Evolutionary conservation across 192 early-diverging fungal genomes (phyloP), one percentile per base, ranked within the genome.

Genomic region (Entomortierella beljakovae): DNA sequence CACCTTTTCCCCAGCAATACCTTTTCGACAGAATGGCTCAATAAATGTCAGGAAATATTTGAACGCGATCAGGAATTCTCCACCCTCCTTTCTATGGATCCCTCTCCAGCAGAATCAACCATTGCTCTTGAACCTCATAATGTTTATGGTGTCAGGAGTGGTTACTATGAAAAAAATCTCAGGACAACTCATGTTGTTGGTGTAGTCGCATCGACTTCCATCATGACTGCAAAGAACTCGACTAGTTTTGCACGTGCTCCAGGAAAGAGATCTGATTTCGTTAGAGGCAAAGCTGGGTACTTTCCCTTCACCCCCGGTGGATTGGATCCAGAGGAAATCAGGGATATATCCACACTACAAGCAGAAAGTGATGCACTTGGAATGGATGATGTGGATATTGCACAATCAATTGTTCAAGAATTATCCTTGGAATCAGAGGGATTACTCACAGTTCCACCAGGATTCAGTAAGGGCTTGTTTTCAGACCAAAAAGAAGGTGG

Each of bases 241-340:
- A 92, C 92, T 0, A 92, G 90, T n/a, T 85, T 96, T 18, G 71
- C 83, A 1, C 84, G 94, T 22, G 84, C 86, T 16, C 84, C 90
- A 57, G 83, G 85, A 1, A 77, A 70, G 4, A 50, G 81, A 23
- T 62, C 84, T n/a, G 85, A 91, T 65, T 95, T 93, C 66, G 93
- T 94, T 1, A 84, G 89, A 16, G 94, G 95, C 13, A 81, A 80
- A 23, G 87, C 89, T 3, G 83, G 88, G 6, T 86, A 90, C 52
- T 83, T 91, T 52, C 94, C 93, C 1, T 96, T 96, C 73, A 86
- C 90, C 6, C 93, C 93, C 6, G 94, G 87, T 67, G 91, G 92
- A 22, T 73, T 92, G 62, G 91, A 85, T 28, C 31, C 61, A 3
- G 84, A 86, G 64, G 83, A 81, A 34, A 74, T 85, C 60, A 59